These are phyloP conservation scores for Alternaria viburni DNA, from an alignment of 2,329 filamentous ascomycete genomes.

Conservation along the genomic window DNA sequence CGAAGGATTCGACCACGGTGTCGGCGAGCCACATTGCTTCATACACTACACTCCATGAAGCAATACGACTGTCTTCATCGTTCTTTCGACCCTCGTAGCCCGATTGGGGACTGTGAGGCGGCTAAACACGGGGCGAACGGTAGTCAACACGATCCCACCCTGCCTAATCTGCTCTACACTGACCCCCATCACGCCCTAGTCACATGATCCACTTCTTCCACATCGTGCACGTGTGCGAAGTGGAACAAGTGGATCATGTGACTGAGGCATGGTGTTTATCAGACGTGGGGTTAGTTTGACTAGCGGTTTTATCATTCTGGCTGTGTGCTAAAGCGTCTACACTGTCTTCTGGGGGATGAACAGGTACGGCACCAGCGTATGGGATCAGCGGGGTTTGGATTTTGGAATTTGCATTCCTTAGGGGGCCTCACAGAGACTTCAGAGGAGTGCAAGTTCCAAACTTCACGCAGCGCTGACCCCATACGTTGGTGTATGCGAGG, in stretches of 20 bases:
- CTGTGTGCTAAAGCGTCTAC: not conserved
- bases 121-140: rapidly evolving
- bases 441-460: not conserved
- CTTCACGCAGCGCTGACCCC: not conserved
- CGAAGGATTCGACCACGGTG: not conserved
- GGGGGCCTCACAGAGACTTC: not conserved
- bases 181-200: not conserved
- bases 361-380: not conserved
- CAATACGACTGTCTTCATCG: not conserved
- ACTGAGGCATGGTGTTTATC: not conserved
- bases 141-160: not conserved
- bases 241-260: not conserved
- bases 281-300: not conserved
- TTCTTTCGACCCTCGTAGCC: not conserved
- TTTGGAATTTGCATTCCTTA: not conserved
- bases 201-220: not conserved
- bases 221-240: not conserved
- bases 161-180: not conserved
- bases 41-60: no score
- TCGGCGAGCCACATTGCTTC: not conserved
- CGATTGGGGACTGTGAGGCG: rapidly evolving
- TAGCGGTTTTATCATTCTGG: not conserved
- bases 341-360: not conserved
- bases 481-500: not conserved
- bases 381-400: not conserved